Base-by-base conservation (phyloP, 2,329 filamentous ascomycete genomes). In the Corniculantispora saksenae region DNA sequence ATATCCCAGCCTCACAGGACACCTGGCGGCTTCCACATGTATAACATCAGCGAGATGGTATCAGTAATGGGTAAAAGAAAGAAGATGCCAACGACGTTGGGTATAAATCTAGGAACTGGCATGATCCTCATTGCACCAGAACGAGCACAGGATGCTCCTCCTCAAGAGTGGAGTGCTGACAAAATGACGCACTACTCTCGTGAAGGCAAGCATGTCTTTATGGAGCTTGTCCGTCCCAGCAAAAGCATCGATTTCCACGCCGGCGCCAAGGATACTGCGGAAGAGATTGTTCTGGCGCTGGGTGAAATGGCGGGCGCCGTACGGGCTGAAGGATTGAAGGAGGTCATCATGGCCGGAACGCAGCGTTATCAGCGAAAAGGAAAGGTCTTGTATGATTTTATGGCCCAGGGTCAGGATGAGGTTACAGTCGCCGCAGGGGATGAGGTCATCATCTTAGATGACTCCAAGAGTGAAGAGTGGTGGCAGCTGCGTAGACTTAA, bases 181-280 rank as follows among this genome's bases (percentile, higher is more conserved):
- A 95, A 91, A 75, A 90, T 99, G 84, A 93, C 91, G n/a, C 93
- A 97, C 77, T 98, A 98, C 77, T 97, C 94, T 25, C 93, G 97
- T 65, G 95, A 99, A 80, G 95, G 94, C 43, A 99, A 99, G 75
- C 95, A 98, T 77, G 92, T 99, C 17, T 99, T 99, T 74, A 84
- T 99, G 75, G 95, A 99, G 76, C 83, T 99, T 55, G 90, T 97
- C 60, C 85, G 90, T 62, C 95, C 95, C 8, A 97, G 92, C 79
- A 97, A 94, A 81, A 97, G 93, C 76, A 84, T 97, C 65, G 95
- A 99, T 78, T 96, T 99, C 70, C 95, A 99, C 76, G 96, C 95
- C 21, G 95, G 95, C 51, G 93, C 94, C 54, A 99, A 98, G 79
- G 95, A 98, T 77, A 97, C 94, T 7, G 95, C 95, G 8, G 89